Conservation (phyloP, 2,329 filamentous ascomycete genomes). For the Fonsecaea pugnacius region DNA sequence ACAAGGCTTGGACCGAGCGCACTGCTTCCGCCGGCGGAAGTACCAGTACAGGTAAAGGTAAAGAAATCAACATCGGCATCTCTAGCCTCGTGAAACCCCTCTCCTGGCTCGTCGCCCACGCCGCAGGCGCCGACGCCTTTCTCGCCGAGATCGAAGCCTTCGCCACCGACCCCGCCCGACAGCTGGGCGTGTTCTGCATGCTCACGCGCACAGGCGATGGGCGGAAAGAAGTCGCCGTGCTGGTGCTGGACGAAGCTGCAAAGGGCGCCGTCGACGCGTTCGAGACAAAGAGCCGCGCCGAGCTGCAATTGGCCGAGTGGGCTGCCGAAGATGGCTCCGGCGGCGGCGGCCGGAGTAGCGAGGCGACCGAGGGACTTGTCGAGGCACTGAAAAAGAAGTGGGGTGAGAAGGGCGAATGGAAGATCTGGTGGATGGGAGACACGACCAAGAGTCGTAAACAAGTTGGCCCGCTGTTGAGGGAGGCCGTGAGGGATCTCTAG, state of each 20-base stretch:
- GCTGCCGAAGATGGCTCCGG: conserved; percentile 33
- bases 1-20: conserved; percentile 62
- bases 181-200: conserved; percentile 59
- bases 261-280: conserved; percentile 49
- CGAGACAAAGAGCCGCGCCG: conserved; percentile 44
- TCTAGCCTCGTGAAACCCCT: conserved; percentile 63
- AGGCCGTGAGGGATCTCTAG: conserved; percentile 40
- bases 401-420: conserved; percentile 40
- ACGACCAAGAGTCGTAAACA: conserved; percentile 65
- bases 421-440: conserved; percentile 61
- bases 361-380: background rate
- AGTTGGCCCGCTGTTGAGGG: conserved; percentile 63
- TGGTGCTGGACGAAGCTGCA: conserved; percentile 53
- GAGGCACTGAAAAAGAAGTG: background rate
- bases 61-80: conserved; percentile 57
- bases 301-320: conserved; percentile 53
- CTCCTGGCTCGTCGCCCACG: conserved; percentile 58
- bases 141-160: conserved; percentile 49
- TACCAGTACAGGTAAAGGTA: background rate
- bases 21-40: background rate
- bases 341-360: background rate
- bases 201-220: conserved; percentile 62
- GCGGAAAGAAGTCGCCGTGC: conserved; percentile 40
- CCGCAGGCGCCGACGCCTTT: conserved; percentile 37
- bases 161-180: conserved; percentile 44